phyloP scores from a whole-genome alignment of 208 protist species.

The Acanthamoeba healyi region DNA sequence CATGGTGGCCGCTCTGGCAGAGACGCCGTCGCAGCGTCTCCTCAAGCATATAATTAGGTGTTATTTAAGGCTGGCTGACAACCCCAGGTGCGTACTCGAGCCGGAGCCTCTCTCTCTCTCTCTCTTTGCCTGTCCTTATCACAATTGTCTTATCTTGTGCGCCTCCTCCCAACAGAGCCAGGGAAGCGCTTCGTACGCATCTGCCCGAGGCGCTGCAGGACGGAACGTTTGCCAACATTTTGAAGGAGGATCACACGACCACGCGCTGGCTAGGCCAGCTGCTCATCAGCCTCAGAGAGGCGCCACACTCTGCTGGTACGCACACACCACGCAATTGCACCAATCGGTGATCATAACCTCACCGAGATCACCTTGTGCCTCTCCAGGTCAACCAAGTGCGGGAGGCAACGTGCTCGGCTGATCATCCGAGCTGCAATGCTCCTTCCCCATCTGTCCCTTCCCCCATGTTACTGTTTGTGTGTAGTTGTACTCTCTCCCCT shows the following conservation, averaged over 20 bases:
- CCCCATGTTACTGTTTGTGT: too few species aligned
- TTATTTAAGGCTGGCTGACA: constrained; percentile 97
- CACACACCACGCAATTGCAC: neutral
- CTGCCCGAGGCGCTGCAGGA: constrained; percentile 91
- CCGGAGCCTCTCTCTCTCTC: too few species aligned
- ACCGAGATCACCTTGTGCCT: too few species aligned
- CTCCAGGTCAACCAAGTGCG: too few species aligned
- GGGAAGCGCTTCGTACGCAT: constrained; percentile 91
- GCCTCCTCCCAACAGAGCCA: constrained; percentile 87
- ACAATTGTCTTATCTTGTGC: too few species aligned
- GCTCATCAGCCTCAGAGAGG: constrained; percentile 73
- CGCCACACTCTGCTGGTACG: constrained; percentile 13
- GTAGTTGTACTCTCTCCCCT: too few species aligned
- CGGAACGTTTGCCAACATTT: constrained; percentile 85
- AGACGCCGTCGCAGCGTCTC: constrained; percentile 95
- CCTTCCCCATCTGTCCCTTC: too few species aligned
- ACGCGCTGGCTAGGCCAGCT: constrained; percentile 70
- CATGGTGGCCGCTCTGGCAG: constrained; percentile 94
- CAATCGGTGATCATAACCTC: too few species aligned
- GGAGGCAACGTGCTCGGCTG: too few species aligned
- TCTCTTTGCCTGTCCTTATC: too few species aligned
- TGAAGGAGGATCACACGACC: constrained; percentile 74
- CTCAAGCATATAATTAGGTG: constrained; percentile 99
- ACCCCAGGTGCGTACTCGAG: constrained; percentile 87
- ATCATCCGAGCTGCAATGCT: too few species aligned